Conservation (phyloP, 768 basidiomycete species). For the Cyathus striatus region DNA sequence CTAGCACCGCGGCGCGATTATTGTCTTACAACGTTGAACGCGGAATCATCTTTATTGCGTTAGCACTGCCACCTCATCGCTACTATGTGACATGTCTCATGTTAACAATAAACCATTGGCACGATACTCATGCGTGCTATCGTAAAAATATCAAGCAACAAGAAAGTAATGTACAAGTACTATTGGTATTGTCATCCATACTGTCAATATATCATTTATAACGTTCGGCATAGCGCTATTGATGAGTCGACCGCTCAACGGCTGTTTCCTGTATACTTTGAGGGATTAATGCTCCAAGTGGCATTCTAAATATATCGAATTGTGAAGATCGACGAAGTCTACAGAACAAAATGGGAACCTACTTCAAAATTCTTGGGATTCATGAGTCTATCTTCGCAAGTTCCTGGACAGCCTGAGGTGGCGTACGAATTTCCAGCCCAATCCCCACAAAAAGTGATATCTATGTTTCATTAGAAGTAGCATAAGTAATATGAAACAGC, state of each 20-base stretch:
- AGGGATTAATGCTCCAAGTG: constrained; percentile 75
- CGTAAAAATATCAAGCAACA: too few relatives aligned
- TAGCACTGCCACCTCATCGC: too few relatives aligned
- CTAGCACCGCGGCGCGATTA: too few relatives aligned
- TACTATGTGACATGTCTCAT: too few relatives aligned
- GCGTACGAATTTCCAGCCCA: constrained; percentile 78
- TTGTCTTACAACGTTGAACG: too few relatives aligned
- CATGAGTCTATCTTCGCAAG: constrained; percentile 57
- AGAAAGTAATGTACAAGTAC: too few relatives aligned
- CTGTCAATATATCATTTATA: too few relatives aligned
- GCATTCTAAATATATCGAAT: constrained; percentile 49
- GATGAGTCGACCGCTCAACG: constrained; percentile 31
- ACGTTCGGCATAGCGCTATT: constrained; percentile 4
- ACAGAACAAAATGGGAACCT: constrained; percentile 15
- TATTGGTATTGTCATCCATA: too few relatives aligned
- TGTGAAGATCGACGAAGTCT: background rate
- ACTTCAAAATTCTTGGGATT: constrained; percentile 72
- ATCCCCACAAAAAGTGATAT: constrained; percentile 31
- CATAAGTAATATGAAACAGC: constrained; percentile 18
- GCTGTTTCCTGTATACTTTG: constrained; percentile 66
- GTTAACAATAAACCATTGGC: too few relatives aligned
- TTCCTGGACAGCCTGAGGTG: constrained; percentile 70
- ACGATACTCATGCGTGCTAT: too few relatives aligned
- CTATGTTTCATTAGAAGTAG: background rate
- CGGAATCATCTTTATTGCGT: too few relatives aligned